Evolutionary conservation across 352 stramenopile species (phyloP), one percentile per base, ranked within the genome.

Genomic region (Phytophthora cajani): DNA sequence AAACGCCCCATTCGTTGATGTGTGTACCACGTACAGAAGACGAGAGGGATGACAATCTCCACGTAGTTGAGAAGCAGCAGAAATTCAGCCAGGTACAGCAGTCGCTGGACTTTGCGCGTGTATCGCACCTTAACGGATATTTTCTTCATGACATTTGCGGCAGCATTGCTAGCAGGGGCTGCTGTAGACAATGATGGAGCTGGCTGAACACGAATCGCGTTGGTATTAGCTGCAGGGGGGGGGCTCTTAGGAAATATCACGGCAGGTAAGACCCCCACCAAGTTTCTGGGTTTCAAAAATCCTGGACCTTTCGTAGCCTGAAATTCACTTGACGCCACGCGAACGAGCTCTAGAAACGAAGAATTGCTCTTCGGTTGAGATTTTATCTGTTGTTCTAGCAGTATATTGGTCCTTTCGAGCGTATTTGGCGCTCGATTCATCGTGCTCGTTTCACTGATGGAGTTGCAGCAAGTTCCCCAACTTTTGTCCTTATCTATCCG

Each of bases 21-120:
- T 51, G 0, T 27, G 5, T 25, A 7, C 4, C n/a, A 51, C 44
- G 44, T 51, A 27, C 44, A 51, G 7, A 51, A 51, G 44, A 51
- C 44, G n/a, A 51, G 44, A 5, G 44, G 44, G 25, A 51, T 51
- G 7, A 25, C 44, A 4, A 51, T 51, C 44, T 51, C 44, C 17
- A 51, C 44, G 16, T 51, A 51, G 44, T 51, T 51, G 17, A 51
- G 44, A 16, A 51, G 44, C 17, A 51, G n/a, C 5, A 51, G 44
- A 2, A 51, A 51, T 51, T 51, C 44, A 1, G 44, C 19, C 44
- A 51, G 3, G 5, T 51, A 51, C n/a, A 51, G 44, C 19, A 51
- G 19, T 25, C n/a, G 17, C n/a, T 51, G 44, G 44, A 51, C 44
- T 27, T 25, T 51, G 16, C n/a, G 17, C 16, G 44, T 51, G n/a